Conservation (phyloP, 495 filamentous ascomycete species). For the Lasiosphaeria miniovina region DNA sequence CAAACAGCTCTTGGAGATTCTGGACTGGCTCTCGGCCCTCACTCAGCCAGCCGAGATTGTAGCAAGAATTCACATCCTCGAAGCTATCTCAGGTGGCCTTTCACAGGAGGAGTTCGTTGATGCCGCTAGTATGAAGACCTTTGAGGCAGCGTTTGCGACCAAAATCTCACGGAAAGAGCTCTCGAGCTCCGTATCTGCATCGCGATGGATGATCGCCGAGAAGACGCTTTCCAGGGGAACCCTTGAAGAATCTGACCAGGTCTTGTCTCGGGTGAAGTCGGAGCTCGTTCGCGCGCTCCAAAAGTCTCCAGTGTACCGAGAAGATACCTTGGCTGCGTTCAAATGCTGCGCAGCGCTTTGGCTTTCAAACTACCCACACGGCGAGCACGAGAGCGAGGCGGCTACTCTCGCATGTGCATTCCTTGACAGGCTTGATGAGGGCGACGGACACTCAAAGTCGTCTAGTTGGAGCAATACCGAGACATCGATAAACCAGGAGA, state of each 20-base stretch:
- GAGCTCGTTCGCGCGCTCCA: conserved; percentile 33
- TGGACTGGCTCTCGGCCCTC: conserved; percentile 39
- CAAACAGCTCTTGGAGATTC: conserved; percentile 45
- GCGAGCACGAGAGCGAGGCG: conserved; percentile 31
- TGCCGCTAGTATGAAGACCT: conserved; percentile 30
- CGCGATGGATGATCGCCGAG: conserved; percentile 39
- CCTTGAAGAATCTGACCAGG: conserved; percentile 28
- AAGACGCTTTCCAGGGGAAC: conserved; percentile 34
- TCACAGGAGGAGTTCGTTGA: conserved; percentile 42
- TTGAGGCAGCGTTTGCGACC: conserved; percentile 15
- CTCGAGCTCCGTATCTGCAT: conserved; percentile 20
- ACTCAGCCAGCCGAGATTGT: conserved; percentile 19
- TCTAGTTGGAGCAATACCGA: conserved; percentile 17
- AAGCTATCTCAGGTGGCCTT: conserved; percentile 46
- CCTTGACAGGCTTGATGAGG: conserved; percentile 30
- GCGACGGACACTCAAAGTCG: background rate
- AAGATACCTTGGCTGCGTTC: conserved; percentile 42
- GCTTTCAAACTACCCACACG: conserved; percentile 37
- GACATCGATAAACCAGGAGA: conserved; percentile 16
- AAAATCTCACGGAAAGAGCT: conserved; percentile 22
- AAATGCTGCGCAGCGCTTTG: conserved; percentile 38
- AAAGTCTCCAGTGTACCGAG: conserved; percentile 23
- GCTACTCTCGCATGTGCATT: conserved; percentile 32
- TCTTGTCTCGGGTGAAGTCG: conserved; percentile 37
- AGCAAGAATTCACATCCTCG: conserved; percentile 41